These are phyloP conservation scores for Rhynchosporium graminicola DNA, from an alignment of 2,329 filamentous ascomycete species.

Conservation along the genomic window DNA sequence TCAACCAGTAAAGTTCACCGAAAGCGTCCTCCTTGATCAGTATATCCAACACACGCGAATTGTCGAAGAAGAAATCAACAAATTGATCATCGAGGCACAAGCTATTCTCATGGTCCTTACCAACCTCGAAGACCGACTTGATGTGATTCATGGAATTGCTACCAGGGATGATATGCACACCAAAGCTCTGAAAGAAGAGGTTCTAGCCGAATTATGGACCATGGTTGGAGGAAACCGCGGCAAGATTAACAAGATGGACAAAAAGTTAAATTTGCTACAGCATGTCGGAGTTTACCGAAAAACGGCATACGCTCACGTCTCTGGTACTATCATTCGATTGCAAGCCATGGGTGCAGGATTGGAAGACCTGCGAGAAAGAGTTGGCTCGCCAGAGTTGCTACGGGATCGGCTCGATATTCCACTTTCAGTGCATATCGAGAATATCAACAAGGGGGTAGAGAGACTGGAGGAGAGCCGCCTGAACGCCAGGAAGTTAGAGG, in stretches of 20 bases:
- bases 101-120: conserved; percentile 65
- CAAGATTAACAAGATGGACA: conserved; percentile 60
- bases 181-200: conserved; percentile 60
- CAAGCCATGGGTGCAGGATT: conserved; percentile 71
- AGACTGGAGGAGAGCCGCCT: conserved; percentile 66
- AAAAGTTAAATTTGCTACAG: conserved; percentile 63
- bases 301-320: conserved; percentile 68
- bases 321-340: conserved; percentile 68
- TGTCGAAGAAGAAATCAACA: conserved; percentile 68
- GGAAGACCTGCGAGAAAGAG: conserved; percentile 69
- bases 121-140: conserved; percentile 68
- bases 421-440: conserved; percentile 72
- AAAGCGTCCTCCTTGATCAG: conserved; percentile 66
- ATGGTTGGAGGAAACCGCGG: conserved; percentile 69
- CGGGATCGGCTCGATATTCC: conserved; percentile 57
- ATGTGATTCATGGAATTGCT: conserved; percentile 68
- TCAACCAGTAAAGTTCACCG: conserved; percentile 58
- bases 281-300: conserved; percentile 68
- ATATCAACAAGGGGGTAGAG: conserved; percentile 72
- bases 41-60: conserved; percentile 72
- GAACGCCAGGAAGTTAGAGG: conserved; percentile 59
- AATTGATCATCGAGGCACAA: conserved; percentile 70
- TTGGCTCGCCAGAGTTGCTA: conserved; percentile 64
- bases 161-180: conserved; percentile 62
- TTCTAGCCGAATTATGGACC: conserved; percentile 72